These are phyloP conservation scores for Wickerhamiella brachini DNA, from an alignment of 805 yeast species.

Conservation along the genomic window DNA sequence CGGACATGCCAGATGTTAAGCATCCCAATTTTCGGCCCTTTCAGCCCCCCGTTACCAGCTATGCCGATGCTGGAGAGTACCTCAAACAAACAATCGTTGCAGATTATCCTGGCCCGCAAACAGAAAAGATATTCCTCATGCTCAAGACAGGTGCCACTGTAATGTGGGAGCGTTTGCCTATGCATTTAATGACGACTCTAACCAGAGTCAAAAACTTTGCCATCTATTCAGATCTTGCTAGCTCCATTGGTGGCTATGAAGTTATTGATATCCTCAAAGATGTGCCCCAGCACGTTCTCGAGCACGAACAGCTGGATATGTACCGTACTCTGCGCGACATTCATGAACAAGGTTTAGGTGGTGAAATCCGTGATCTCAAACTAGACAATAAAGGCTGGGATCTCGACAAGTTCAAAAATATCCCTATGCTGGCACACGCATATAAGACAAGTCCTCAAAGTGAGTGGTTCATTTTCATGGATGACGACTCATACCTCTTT, in stretches of 20 bases:
- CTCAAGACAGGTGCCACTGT: slow-evolving; percentile 26
- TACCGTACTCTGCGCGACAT: slow-evolving; percentile 20
- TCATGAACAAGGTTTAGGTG: slow-evolving; percentile 16
- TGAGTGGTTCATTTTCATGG: slow-evolving; percentile 28
- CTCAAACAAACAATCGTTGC: slow-evolving; percentile 1
- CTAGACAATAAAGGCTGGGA: slow-evolving; percentile 21
- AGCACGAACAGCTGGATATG: slow-evolving; percentile 12
- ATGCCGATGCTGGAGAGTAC: background rate
- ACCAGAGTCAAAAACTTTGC: slow-evolving; percentile 22
- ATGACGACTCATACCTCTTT: slow-evolving; percentile 24
- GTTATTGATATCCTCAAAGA: slow-evolving; percentile 23
- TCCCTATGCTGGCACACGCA: slow-evolving; percentile 28
- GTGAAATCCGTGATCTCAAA: slow-evolving; percentile 11
- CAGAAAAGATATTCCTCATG: slow-evolving; percentile 19
- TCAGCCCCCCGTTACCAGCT: background rate
- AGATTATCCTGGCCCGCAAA: background rate
- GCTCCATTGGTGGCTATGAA: slow-evolving; percentile 21
- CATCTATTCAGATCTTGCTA: slow-evolving; percentile 25
- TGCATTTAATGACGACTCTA: slow-evolving; percentile 25
- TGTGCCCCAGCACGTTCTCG: slow-evolving; percentile 11
- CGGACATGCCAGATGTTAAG: background rate
- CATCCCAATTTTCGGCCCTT: background rate
- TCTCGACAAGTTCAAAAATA: slow-evolving; percentile 26
- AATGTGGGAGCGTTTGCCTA: slow-evolving; percentile 25
- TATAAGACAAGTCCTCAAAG: slow-evolving; percentile 17